Base-by-base conservation (phyloP, 208 protist species). In the Trypanosoma vivax region DNA sequence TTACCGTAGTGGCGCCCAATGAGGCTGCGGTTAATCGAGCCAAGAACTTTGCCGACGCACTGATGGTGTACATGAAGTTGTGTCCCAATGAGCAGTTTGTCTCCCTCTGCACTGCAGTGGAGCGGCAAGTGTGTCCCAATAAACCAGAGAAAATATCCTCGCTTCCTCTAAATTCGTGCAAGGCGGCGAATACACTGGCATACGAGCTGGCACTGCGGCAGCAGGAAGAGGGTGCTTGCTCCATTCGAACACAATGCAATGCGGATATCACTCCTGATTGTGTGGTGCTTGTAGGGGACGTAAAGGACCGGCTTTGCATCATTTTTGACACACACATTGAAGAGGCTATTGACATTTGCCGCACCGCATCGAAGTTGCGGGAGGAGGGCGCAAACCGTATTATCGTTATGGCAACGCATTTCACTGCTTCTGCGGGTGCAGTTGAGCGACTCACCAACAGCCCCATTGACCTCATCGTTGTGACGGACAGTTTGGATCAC, bases 401-500 rank as follows among this genome's bases (percentile, higher is more conserved):
- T 31, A 73, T 89, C 28, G 38, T 85, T 10, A 56, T 85, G 30
- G 83, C 83, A 13, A 90, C 83, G 29, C 87, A 94, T 58, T 77
- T 78, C 19, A 73, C 90, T 31, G 58, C 92, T 52, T 75, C 81
- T 9, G 87, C 79, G 6, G 59, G 73, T 37, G 65, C 73, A 5
- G 47, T 75, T 9, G 71, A 83, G 45, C 68, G 79, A 31, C 65
- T 94, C n/a, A 60, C 79, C 10, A 53, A 80, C 5, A 66, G 79
- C 13, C 87, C 87, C 3, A 83, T 94, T 49, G 83, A 91, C 9
- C 60, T 88, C 6, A 70, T 89, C 24, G 61, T 94, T 23, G 80
- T 89, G 13, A 88, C 81, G 2, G 87, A 94, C 50, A 89, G 75
- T 46, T 66, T 94, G 2, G 75, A 84, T 28, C 87, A 90, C 60